Evolutionary conservation across 176 grass and related monocot genomes (phyloP).

Genomic region (Ananas comosus): DNA sequence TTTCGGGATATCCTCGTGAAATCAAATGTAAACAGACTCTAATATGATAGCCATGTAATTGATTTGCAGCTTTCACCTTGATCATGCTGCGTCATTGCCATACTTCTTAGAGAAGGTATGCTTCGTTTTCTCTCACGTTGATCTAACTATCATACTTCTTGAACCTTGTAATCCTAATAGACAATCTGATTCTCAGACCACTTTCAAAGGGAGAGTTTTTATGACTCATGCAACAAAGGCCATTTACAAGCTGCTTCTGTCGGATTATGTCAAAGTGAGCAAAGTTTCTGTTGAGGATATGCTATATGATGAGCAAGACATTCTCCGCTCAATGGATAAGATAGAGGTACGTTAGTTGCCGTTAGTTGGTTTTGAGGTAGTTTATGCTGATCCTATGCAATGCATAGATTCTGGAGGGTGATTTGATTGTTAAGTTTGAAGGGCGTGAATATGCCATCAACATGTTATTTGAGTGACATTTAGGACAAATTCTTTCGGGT

Average conservation of each 20-base stretch:
- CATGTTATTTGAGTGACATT: no score
- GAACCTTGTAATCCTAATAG: neutral
- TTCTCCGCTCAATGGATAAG: conserved; percentile 82
- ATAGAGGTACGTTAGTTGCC: conserved; percentile 43
- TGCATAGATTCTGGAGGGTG: no score
- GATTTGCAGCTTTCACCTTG: conserved; percentile 77
- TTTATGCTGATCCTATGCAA: no score
- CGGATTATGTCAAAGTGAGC: conserved; percentile 93
- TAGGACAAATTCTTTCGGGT: no score
- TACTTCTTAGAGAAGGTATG: conserved; percentile 94
- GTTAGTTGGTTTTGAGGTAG: neutral
- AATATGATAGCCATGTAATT: neutral
- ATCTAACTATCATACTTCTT: neutral
- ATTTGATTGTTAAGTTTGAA: no score
- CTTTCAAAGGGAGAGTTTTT: conserved; percentile 79
- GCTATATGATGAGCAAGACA: conserved; percentile 81
- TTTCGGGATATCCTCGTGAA: no score
- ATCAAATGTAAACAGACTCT: neutral
- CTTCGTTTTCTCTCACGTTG: neutral
- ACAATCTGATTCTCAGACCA: conserved; percentile 44
- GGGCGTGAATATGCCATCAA: no score
- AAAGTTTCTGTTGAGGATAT: conserved; percentile 94
- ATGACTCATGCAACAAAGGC: conserved; percentile 98
- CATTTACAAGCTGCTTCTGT: conserved; percentile 76
- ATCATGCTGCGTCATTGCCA: conserved; percentile 86